Conservation (phyloP, 2,329 filamentous ascomycete species). For the Colletotrichum theobromicola region DNA sequence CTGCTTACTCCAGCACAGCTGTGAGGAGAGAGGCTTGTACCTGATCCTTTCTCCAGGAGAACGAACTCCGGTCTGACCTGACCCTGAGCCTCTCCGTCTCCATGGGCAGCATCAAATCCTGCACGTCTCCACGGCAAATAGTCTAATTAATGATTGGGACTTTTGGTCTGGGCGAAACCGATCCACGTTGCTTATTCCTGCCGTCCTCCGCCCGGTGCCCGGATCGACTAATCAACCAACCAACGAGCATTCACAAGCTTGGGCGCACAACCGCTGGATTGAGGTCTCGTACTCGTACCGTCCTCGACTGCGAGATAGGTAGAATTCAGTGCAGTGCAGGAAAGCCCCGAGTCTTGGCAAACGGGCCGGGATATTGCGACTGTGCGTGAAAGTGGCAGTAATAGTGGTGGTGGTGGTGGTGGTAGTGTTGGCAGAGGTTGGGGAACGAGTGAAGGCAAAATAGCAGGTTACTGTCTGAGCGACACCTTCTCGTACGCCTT, state of each 20-base stretch:
- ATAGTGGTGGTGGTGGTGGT: not conserved
- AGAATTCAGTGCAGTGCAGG: not conserved
- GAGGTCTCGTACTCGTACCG: not conserved
- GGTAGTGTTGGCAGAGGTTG: not conserved
- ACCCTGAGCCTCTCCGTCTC: not conserved
- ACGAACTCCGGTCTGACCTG: not conserved
- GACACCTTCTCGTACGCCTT: not conserved
- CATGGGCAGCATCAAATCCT: not conserved
- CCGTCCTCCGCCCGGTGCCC: not conserved
- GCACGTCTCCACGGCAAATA: not conserved
- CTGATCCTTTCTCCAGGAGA: not conserved
- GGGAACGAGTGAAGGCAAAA: not conserved
- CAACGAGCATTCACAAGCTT: not conserved
- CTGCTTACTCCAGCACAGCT: not conserved
- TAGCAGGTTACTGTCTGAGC: not conserved
- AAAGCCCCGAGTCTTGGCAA: not conserved
- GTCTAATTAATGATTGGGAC: not conserved
- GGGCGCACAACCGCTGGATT: not conserved
- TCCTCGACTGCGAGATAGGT: not conserved
- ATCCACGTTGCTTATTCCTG: constrained; percentile 12
- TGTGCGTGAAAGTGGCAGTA: not conserved
- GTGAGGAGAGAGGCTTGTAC: not conserved
- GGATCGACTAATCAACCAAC: not conserved
- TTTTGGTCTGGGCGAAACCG: not conserved
- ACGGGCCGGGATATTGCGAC: not conserved